phyloP scores from a whole-genome alignment of 805 yeast genomes.

The Starmerella davenportii region DNA sequence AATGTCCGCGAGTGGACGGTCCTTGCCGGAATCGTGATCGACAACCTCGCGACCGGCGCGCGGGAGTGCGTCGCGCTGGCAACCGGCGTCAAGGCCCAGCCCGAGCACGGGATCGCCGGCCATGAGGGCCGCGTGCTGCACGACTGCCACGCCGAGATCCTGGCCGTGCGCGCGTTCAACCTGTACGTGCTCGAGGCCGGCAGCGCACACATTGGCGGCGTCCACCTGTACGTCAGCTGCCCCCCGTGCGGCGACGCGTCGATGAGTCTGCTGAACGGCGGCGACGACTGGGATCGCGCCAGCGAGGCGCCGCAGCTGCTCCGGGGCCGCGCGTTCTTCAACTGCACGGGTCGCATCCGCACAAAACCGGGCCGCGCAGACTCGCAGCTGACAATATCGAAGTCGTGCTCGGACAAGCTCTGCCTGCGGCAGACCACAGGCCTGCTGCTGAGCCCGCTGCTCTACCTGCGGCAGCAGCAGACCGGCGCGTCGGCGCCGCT shows the following conservation, averaged over 20 bases:
- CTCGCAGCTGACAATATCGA: slow-evolving; percentile 51
- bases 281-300: slow-evolving; percentile 4
- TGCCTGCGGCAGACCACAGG: slow-evolving; percentile 37
- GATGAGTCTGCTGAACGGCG: slow-evolving; percentile 39
- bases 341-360: slow-evolving; percentile 43
- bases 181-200: slow-evolving; percentile 27
- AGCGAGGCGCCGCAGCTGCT: slow-evolving; percentile 1
- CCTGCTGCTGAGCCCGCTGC: slow-evolving; percentile 19
- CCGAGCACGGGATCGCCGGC: slow-evolving; percentile 31
- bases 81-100: slow-evolving; percentile 71
- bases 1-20: slow-evolving; percentile 70
- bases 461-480: background rate
- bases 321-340: slow-evolving; percentile 15
- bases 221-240: slow-evolving; percentile 10
- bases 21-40: slow-evolving; percentile 49
- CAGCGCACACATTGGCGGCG: slow-evolving; percentile 9
- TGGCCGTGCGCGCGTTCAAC: slow-evolving; percentile 57
- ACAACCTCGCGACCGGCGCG: slow-evolving; percentile 6
- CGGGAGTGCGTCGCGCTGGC: slow-evolving; percentile 33
- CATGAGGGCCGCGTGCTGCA: slow-evolving; percentile 51
- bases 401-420: slow-evolving; percentile 80
- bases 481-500: background rate
- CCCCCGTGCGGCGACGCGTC: slow-evolving; percentile 22
- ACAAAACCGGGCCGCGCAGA: slow-evolving; percentile 89
- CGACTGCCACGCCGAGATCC: slow-evolving; percentile 80